phyloP scores from a whole-genome alignment of 805 yeast species.

The Cyberlindnera meyerae region DNA sequence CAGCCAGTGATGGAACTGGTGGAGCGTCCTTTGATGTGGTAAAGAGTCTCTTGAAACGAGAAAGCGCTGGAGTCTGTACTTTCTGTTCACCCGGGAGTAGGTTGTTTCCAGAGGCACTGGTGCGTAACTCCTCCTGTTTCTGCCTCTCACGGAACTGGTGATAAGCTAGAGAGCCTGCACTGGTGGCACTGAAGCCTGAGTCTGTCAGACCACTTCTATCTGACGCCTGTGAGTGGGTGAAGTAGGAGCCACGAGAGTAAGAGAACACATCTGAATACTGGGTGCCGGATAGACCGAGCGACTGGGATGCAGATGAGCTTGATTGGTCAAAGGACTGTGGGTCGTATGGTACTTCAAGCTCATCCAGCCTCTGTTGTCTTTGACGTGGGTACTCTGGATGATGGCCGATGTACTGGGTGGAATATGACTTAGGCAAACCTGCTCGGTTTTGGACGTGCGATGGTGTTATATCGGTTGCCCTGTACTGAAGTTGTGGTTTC shows the following conservation, averaged over 20 bases:
- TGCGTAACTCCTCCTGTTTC: conserved; percentile 6
- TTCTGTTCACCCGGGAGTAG: conserved; percentile 23
- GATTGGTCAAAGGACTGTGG: conserved; percentile 29
- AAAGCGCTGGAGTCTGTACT: conserved; percentile 17
- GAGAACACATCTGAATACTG: conserved; percentile 24
- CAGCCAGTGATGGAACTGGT: conserved; percentile 23
- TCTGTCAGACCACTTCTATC: conserved; percentile 38
- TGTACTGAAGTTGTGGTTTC: too few relatives aligned
- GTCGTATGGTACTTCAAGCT: conserved; percentile 28
- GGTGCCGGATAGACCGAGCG: conserved; percentile 2
- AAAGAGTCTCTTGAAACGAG: conserved; percentile 16
- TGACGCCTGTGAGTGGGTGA: conserved; percentile 44
- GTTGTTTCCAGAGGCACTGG: conserved; percentile 26
- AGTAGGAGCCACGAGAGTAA: conserved; percentile 40
- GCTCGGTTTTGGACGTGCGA: conserved; percentile 22
- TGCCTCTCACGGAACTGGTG: conserved; percentile 50
- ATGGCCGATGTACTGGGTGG: conserved; percentile 15
- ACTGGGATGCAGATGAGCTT: conserved; percentile 20
- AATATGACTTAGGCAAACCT: conserved; percentile 21
- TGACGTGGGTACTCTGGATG: too few relatives aligned
- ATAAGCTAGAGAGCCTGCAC: conserved; percentile 80
- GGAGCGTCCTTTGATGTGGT: conserved; percentile 24
- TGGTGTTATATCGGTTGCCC: too few relatives aligned
- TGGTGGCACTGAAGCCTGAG: conserved; percentile 78
- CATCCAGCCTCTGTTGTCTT: conserved; percentile 12